phyloP scores from a whole-genome alignment of 139 green algal genomes.

The Dunaliella primolecta region DNA sequence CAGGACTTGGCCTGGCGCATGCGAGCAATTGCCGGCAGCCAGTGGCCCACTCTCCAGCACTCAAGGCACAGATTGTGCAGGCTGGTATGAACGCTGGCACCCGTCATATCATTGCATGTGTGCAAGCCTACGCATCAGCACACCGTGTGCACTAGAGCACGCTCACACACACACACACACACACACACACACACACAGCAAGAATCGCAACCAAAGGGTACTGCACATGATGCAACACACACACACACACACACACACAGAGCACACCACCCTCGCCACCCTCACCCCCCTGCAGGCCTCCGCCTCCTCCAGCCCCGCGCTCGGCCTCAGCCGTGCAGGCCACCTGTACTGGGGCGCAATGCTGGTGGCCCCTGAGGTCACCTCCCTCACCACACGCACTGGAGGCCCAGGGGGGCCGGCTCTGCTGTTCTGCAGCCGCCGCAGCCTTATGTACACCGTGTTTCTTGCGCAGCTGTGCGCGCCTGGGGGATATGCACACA shows the following conservation, averaged over 20 bases:
- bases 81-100: too few relatives aligned
- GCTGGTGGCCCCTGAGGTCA: conserved; percentile 52
- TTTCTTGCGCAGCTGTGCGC: conserved; percentile 31
- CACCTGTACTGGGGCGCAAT: conserved; percentile 55
- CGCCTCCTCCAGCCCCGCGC: conserved; percentile 17
- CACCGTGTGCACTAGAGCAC: not conserved
- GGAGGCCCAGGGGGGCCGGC: conserved; percentile 64
- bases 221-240: too few relatives aligned
- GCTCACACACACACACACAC: not conserved
- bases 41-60: too few relatives aligned
- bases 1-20: too few relatives aligned
- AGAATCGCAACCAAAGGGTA: too few relatives aligned
- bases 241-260: not conserved
- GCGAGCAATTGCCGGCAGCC: too few relatives aligned
- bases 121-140: not conserved
- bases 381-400: conserved; percentile 40
- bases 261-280: too few relatives aligned
- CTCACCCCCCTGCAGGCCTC: too few relatives aligned
- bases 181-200: not conserved
- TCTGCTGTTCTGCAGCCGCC: conserved; percentile 68
- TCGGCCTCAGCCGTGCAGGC: conserved; percentile 59
- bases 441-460: conserved; percentile 50
- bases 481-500: conserved; percentile 19
- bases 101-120: not conserved
- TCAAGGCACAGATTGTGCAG: too few relatives aligned